phyloP scores from a whole-genome alignment of 345 rosid genomes.

The Corymbia maculata region DNA sequence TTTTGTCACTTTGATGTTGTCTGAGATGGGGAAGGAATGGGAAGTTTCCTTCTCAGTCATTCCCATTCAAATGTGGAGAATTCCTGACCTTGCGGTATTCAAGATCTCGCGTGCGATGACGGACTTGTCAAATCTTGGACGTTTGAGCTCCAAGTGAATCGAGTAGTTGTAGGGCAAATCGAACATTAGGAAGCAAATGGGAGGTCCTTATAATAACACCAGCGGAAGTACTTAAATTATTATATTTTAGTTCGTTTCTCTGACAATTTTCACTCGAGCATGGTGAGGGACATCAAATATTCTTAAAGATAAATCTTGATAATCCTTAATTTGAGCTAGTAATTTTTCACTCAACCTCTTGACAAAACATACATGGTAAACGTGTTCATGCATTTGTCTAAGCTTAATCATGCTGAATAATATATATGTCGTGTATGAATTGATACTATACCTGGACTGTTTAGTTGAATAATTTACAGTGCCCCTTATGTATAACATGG shows the following conservation, averaged over 20 bases:
- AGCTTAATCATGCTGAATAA: not conserved
- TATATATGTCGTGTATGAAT: accelerated
- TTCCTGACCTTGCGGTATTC: not conserved
- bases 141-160: not conserved
- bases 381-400: not conserved
- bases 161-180: not conserved
- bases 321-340: not conserved
- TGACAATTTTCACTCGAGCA: not conserved
- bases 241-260: not conserved
- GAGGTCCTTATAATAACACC: not conserved
- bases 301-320: not conserved
- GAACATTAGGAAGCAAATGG: not conserved
- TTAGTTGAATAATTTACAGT: not conserved
- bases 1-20: not conserved
- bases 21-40: not conserved
- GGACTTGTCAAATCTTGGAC: not conserved
- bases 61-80: not conserved
- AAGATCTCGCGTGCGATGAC: not conserved
- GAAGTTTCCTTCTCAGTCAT: not conserved
- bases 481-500: not conserved
- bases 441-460: not conserved
- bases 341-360: not conserved
- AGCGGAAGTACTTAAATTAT: not conserved
- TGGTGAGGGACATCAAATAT: not conserved
- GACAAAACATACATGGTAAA: not conserved